Base-by-base conservation (phyloP, 2,329 filamentous ascomycete species). In the Botrytis elliptica region DNA sequence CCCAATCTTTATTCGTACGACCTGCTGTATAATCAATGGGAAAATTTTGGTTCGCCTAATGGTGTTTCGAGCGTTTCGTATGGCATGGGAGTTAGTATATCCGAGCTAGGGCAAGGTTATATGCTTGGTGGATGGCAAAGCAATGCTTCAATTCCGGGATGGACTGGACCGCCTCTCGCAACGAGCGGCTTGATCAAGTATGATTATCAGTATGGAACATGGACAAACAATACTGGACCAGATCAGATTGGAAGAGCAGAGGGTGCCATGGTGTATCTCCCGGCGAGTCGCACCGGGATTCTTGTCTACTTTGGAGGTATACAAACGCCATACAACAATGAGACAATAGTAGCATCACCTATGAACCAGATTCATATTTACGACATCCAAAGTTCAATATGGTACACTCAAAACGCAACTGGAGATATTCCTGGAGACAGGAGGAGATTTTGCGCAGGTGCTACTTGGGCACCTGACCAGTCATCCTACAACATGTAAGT, bases 401-500 rank as follows among this genome's bases (percentile, higher is more conserved):
- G 89, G 89, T 91, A 90, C 74, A 84, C 81, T 16, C 89, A 91
- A 78, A 85, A 82, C 14, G 87, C 89, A 0, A 84, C 83, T 0
- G 89, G 89, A 0, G 79, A 85, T 42, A 79, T 87, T 1, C 89
- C 89, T 4, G 81, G 81, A 22, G 82, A 85, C 74, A 84, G 89
- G 18, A 84, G 88, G 40, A 85, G 87, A 42, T 91, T 91, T 75
- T 91, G 89, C 78, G 88, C 88, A 4, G 89, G 88, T 67, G 87
- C 85, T 22, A 87, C 87, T 2, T 90, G 88, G 85, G 85, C 89
- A 0, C 77, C 84, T 14, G 89, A 91, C 76, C 83, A 85, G 72
- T 89, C 88, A 22, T 90, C 88, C 12, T 91, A 90, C 78, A 91
- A 91, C 76, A 88, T 91, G 87, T 90, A 77, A 80, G 87, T 81